These are phyloP conservation scores for Clavispora asparagi DNA, from an alignment of 805 yeast species.

Conservation along the genomic window DNA sequence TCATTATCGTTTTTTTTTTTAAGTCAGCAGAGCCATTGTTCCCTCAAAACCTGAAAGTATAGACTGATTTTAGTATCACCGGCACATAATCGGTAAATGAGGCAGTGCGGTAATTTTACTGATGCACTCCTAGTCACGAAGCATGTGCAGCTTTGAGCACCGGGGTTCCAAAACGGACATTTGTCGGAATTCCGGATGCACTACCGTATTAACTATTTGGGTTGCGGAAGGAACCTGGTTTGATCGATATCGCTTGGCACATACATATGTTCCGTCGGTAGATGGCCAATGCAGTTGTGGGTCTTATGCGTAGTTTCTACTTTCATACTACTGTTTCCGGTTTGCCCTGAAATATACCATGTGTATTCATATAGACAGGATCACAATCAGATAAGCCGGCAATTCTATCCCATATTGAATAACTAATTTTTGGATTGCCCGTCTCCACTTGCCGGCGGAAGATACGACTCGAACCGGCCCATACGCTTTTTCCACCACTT, in stretches of 20 bases:
- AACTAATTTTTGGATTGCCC: background rate
- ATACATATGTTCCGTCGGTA: too few relatives aligned
- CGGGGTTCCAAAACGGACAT: background rate
- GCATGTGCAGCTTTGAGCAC: background rate
- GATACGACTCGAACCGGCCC: constrained; percentile 26
- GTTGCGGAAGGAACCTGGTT: too few relatives aligned
- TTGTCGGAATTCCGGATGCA: background rate
- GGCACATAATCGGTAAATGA: too few relatives aligned
- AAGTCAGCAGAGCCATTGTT: too few relatives aligned
- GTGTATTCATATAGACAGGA: background rate
- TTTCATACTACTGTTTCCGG: too few relatives aligned
- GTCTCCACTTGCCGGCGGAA: constrained; percentile 2
- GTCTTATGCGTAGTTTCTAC: too few relatives aligned
- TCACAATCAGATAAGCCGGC: background rate
- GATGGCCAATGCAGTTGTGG: too few relatives aligned
- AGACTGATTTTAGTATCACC: too few relatives aligned
- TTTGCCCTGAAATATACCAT: too few relatives aligned
- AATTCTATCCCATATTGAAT: background rate
- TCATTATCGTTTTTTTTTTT: too few relatives aligned
- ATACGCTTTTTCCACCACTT: constrained; percentile 48
- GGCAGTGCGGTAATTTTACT: background rate
- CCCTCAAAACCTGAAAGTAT: too few relatives aligned
- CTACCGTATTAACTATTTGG: background rate
- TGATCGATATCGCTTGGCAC: too few relatives aligned
- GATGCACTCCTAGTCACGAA: background rate